Evolutionary conservation across 768 basidiomycete genomes (phyloP).

Genomic region (Amylocystis lapponica): DNA sequence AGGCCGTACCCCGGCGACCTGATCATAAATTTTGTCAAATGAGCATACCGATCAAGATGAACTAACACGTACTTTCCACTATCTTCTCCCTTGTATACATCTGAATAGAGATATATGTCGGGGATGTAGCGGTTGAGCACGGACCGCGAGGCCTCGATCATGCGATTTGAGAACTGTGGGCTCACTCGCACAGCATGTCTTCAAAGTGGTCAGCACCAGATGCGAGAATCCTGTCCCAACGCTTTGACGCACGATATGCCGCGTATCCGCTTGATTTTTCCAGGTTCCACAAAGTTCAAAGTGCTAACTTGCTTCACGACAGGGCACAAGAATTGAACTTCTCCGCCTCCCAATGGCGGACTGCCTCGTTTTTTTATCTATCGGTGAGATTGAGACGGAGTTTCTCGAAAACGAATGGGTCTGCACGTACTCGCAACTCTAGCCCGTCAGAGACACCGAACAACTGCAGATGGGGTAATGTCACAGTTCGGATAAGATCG

Average conservation of each 20-base stretch:
- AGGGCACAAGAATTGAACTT: constrained; percentile 91
- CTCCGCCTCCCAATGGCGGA: constrained; percentile 87
- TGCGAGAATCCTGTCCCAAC: not conserved
- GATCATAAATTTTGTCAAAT: too few relatives aligned
- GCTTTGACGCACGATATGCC: constrained; percentile 77
- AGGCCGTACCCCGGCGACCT: constrained; percentile 97
- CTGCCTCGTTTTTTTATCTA: constrained; percentile 95
- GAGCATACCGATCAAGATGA: too few relatives aligned
- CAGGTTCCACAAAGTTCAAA: constrained; percentile 85
- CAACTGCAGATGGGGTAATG: constrained; percentile 82
- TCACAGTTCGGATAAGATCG: constrained; percentile 85
- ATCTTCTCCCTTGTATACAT: constrained; percentile 96
- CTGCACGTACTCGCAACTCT: constrained; percentile 65
- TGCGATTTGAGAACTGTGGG: constrained; percentile 95
- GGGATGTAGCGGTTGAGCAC: constrained; percentile 95
- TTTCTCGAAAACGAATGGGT: too few relatives aligned
- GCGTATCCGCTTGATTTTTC: constrained; percentile 90
- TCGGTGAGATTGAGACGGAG: not conserved
- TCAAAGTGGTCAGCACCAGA: constrained; percentile 2
- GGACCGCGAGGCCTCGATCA: constrained; percentile 93
- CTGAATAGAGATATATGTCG: constrained; percentile 96
- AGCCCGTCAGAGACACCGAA: constrained; percentile 89
- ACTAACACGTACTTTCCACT: constrained; percentile 96
- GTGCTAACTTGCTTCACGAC: constrained; percentile 88
- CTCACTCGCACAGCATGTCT: constrained; percentile 96